Evolutionary conservation across 495 filamentous ascomycete species (phyloP).

Genomic region (Choiromyces venosus): DNA sequence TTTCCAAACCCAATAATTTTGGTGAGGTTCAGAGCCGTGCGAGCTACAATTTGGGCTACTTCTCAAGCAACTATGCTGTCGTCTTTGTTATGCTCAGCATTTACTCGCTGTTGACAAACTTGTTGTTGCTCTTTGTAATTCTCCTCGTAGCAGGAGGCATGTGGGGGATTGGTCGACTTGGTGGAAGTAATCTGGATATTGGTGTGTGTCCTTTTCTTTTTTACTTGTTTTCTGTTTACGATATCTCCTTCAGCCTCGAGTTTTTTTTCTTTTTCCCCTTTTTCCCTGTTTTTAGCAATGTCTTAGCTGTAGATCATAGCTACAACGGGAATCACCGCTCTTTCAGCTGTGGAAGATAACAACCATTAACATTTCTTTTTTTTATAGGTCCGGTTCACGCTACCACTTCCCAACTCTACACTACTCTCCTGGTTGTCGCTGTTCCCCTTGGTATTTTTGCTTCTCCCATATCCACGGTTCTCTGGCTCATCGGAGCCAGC

Average conservation of each 20-base stretch:
- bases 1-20: conserved; percentile 90
- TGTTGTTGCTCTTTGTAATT: conserved; percentile 80
- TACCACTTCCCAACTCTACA: conserved; percentile 94
- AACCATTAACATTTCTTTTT: neutral
- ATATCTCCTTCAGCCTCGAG: neutral
- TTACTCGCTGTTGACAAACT: conserved; percentile 87
- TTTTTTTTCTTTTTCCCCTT: neutral
- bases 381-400: conserved; percentile 56
- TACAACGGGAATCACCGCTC: neutral
- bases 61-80: conserved; percentile 95
- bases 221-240: neutral
- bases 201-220: conserved; percentile 45
- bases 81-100: conserved; percentile 91
- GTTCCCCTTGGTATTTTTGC: conserved; percentile 79
- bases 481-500: conserved; percentile 93
- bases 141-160: conserved; percentile 75
- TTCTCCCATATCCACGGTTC: conserved; percentile 68
- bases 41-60: conserved; percentile 95
- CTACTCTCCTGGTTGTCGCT: conserved; percentile 69
- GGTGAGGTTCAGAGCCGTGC: conserved; percentile 84
- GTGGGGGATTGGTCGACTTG: conserved; percentile 81
- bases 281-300: neutral
- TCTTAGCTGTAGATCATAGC: neutral
- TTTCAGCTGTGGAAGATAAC: neutral
- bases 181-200: conserved; percentile 79